Evolutionary conservation across 192 early-diverging fungal genomes (phyloP).

Genomic region (Chytriomyces confervae): DNA sequence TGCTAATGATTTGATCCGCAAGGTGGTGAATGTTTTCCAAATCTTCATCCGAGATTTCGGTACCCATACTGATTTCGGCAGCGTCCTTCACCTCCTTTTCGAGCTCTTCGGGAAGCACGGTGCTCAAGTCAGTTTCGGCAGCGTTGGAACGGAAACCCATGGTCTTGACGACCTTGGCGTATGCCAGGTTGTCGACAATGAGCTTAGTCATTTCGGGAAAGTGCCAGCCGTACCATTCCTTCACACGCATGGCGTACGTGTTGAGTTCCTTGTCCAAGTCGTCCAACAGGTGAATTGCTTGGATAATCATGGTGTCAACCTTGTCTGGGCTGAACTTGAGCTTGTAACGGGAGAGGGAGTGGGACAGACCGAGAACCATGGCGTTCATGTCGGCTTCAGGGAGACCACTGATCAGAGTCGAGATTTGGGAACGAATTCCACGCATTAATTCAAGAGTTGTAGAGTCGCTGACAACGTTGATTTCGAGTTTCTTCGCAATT

Average conservation of each 20-base stretch:
- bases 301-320: conserved; percentile 99
- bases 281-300: conserved; percentile 95
- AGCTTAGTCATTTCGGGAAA: conserved; percentile 99
- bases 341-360: conserved; percentile 98
- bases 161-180: conserved; percentile 85
- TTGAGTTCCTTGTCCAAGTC: conserved; percentile 99
- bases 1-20: conserved; percentile 94
- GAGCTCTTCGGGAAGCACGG: conserved; percentile 89
- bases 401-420: conserved; percentile 86
- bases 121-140: conserved; percentile 75
- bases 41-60: conserved; percentile 96
- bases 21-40: conserved; percentile 92
- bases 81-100: conserved; percentile 94
- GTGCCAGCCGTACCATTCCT: conserved; percentile 99
- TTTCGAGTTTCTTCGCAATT: conserved; percentile 85
- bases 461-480: conserved; percentile 81
- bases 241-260: conserved; percentile 95
- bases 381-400: conserved; percentile 87
- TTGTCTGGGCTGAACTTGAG: conserved; percentile 99
- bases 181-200: conserved; percentile 93
- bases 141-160: conserved; percentile 92
- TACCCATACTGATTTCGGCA: conserved; percentile 98
- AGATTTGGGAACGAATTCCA: conserved; percentile 94
- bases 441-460: conserved; percentile 92
- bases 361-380: conserved; percentile 98